Conservation (phyloP, 1,139 yeast genomes). For the Blastobotrys illinoisensis region DNA sequence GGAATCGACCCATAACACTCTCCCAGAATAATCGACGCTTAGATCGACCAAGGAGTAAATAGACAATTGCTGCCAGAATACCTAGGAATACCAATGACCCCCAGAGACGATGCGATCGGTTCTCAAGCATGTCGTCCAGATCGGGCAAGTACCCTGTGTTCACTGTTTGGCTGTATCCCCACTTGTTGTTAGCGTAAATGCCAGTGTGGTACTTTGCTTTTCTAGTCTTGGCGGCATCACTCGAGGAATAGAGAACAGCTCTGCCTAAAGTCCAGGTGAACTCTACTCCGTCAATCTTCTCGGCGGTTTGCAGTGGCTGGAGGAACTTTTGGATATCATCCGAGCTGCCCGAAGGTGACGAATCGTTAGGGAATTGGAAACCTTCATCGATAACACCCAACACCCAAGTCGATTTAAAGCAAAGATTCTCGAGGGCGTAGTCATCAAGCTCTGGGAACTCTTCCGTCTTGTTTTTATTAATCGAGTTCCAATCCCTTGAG, state of each 20-base stretch:
- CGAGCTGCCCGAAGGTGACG: background rate
- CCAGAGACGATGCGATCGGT: constrained; percentile 48
- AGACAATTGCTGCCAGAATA: constrained; percentile 40
- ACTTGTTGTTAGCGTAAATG: constrained; percentile 41
- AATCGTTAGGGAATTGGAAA: constrained; percentile 51
- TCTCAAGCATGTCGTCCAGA: constrained; percentile 33
- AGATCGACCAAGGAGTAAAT: constrained; percentile 45
- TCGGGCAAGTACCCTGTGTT: constrained; percentile 11
- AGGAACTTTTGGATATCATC: constrained; percentile 21
- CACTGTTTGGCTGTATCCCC: constrained; percentile 17
- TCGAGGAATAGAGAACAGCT: constrained; percentile 56
- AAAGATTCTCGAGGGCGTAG: constrained; percentile 45
- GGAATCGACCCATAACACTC: constrained; percentile 19
- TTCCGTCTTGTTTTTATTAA: constrained; percentile 20
- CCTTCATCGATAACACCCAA: constrained; percentile 68
- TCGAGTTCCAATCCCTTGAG: constrained; percentile 38
- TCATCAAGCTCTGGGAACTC: constrained; percentile 34
- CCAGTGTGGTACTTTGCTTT: constrained; percentile 52
- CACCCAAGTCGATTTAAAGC: constrained; percentile 71
- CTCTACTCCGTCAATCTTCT: constrained; percentile 56
- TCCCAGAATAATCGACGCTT: constrained; percentile 31
- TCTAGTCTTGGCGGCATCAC: constrained; percentile 39
- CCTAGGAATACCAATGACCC: constrained; percentile 48
- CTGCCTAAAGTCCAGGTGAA: constrained; percentile 85
- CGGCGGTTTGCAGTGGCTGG: constrained; percentile 55